Evolutionary conservation across 768 basidiomycete genomes (phyloP).

Genomic region (Gymnopilus dilepis): DNA sequence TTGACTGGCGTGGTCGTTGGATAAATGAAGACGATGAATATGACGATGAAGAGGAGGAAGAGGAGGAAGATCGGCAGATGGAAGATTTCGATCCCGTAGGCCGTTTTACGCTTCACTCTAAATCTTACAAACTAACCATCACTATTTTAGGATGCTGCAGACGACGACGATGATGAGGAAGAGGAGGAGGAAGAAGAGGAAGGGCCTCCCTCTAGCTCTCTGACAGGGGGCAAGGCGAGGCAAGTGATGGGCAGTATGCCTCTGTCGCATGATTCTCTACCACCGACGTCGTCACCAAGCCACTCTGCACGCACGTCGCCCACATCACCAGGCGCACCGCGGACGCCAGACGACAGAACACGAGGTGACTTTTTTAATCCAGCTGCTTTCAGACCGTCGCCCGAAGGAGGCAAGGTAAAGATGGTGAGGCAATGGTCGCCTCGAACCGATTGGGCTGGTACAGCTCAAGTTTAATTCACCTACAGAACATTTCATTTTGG

Average conservation of each 20-base stretch:
- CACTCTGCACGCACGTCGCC: slow-evolving; percentile 58
- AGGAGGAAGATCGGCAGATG: slow-evolving; percentile 78
- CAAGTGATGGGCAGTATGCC: not conserved
- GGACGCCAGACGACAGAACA: slow-evolving; percentile 48
- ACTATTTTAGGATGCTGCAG: slow-evolving; percentile 50
- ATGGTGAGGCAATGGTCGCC: slow-evolving; percentile 55
- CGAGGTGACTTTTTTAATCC: slow-evolving; percentile 34
- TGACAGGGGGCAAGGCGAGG: slow-evolving; percentile 28
- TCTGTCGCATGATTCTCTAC: slow-evolving; percentile 23
- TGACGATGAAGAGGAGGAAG: slow-evolving; percentile 73
- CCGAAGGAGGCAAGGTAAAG: slow-evolving; percentile 49
- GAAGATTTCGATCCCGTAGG: slow-evolving; percentile 86
- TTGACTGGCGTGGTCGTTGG: slow-evolving; percentile 93
- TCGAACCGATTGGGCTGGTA: slow-evolving; percentile 40
- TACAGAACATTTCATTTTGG: slow-evolving; percentile 21
- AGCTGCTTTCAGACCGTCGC: slow-evolving; percentile 34
- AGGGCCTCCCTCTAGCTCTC: slow-evolving; percentile 41
- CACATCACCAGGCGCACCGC: slow-evolving; percentile 50
- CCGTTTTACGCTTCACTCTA: slow-evolving; percentile 13
- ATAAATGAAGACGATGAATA: slow-evolving; percentile 66
- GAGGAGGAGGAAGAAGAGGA: slow-evolving; percentile 69
- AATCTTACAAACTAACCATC: not conserved
- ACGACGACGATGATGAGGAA: slow-evolving; percentile 59
- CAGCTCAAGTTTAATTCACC: slow-evolving; percentile 43
- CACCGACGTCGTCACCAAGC: slow-evolving; percentile 45